phyloP scores from a whole-genome alignment of 2,329 filamentous ascomycete species.

The Raffaelea arxii region DNA sequence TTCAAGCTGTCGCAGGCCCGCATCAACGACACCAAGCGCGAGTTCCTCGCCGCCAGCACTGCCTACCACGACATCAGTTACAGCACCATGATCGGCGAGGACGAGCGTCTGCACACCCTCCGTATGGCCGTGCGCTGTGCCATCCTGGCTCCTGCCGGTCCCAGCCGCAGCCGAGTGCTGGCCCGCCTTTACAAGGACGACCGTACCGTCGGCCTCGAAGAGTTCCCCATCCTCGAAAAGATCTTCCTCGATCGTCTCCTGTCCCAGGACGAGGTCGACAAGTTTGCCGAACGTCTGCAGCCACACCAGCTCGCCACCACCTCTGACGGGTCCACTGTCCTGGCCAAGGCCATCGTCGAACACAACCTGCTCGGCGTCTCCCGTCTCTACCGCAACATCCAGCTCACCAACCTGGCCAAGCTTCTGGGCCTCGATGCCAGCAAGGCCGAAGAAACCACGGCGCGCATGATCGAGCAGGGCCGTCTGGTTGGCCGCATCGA shows the following conservation, averaged over 20 bases:
- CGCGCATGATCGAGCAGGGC: slow-evolving; percentile 92
- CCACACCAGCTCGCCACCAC: slow-evolving; percentile 88
- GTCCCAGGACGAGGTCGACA: slow-evolving; percentile 68
- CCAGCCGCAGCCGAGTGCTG: slow-evolving; percentile 68
- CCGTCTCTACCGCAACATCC: slow-evolving; percentile 67
- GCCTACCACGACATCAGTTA: slow-evolving; percentile 85
- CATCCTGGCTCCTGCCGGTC: slow-evolving; percentile 84
- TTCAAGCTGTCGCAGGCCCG: slow-evolving; percentile 89
- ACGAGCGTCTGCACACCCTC: slow-evolving; percentile 77
- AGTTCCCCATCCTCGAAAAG: slow-evolving; percentile 88
- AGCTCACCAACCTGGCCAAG: slow-evolving; percentile 62
- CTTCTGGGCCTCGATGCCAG: slow-evolving; percentile 71
- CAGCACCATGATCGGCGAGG: slow-evolving; percentile 67
- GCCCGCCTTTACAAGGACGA: slow-evolving; percentile 91
- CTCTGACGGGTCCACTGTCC: slow-evolving; percentile 82
- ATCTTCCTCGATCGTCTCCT: slow-evolving; percentile 91
- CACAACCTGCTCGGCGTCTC: slow-evolving; percentile 89
- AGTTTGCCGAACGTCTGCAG: slow-evolving; percentile 70
- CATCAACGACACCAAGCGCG: slow-evolving; percentile 81
- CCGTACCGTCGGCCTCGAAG: slow-evolving; percentile 60
- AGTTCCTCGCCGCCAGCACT: slow-evolving; percentile 79
- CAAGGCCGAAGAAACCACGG: slow-evolving; percentile 83
- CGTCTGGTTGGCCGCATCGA: slow-evolving; percentile 83
- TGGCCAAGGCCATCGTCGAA: slow-evolving; percentile 88
- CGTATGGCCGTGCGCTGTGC: slow-evolving; percentile 85